A percentile compares a stretch with the other conserved stretches of the same genome.
These are phyloP conservation scores for Euclidium syriacum DNA, from an alignment of 345 rosid genomes.

Conservation along the genomic window DNA sequence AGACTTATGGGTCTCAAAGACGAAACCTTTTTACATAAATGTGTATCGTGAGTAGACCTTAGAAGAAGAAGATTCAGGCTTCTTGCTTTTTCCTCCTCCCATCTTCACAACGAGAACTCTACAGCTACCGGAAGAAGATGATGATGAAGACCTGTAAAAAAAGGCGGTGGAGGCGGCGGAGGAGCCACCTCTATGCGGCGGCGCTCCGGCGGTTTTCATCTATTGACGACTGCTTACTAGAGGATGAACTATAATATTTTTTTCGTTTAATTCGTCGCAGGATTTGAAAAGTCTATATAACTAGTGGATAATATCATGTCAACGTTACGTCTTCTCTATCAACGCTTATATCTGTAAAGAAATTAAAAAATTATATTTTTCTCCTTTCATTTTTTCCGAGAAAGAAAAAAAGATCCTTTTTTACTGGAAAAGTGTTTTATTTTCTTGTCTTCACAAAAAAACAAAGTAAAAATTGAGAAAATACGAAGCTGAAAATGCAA, in stretches of 20 bases:
- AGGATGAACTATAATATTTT: background rate
- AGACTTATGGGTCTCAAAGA: constrained; percentile 3
- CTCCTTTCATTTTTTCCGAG: background rate
- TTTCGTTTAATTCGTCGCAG: background rate
- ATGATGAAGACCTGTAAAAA: constrained; percentile 19
- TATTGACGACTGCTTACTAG: background rate
- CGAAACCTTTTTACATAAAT: constrained; percentile 10
- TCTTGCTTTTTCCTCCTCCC: constrained; percentile 49
- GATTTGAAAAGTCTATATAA: constrained; percentile 18
- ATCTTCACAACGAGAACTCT: constrained; percentile 37
- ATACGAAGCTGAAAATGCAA: background rate
- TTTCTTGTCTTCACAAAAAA: background rate
- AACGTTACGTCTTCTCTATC: background rate
- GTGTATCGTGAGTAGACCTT: constrained; percentile 33
- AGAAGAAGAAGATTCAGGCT: constrained; percentile 31
- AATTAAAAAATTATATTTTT: background rate
- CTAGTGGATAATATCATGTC: constrained; percentile 27
- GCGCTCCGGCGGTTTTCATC: constrained; percentile 35
- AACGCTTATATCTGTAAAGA: no score
- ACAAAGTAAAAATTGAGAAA: background rate
- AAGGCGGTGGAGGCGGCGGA: constrained; percentile 1
- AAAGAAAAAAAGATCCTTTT: background rate
- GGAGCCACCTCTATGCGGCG: constrained; percentile 23
- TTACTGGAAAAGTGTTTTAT: background rate
- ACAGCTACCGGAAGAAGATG: constrained; percentile 22